Base-by-base conservation (phyloP, 78 protist genomes). In the Creolimax fragrantissima region DNA sequence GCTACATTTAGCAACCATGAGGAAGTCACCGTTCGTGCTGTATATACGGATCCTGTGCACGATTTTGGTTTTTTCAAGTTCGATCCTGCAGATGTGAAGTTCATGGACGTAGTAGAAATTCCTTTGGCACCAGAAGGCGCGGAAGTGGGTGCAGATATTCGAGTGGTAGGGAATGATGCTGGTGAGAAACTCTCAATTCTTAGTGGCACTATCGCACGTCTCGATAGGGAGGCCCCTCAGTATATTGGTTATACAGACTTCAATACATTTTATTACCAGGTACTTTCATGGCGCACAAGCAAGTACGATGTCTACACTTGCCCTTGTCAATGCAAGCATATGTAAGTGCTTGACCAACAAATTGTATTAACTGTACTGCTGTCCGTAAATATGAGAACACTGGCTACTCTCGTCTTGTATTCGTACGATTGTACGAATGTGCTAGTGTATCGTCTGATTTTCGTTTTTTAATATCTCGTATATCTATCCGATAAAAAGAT, bases 161-260 rank as follows among this genome's bases (percentile, higher is more conserved):
- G 93, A 3, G 95, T 94, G 36, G 92, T 94, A 11, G 95, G 95
- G 32, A 94, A 94, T 32, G 95, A 94, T 44, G 93, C 94, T 6
- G 95, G 92, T 17, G 95, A 94, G 42, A 94, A 94, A 36, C 89
- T 94, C 41, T 91, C 93, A 42, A 94, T 94, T 4, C 90, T 94
- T 5, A 45, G 89, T 32, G 93, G 94, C 32, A 94, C 95, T 3
- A 5, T 94, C 41, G 95, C 95, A 3, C 89, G 95, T 5, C 44
- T 94, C 45, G 95, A 94, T 45, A 85, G 95, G 41, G 47, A 85
- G 5, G 92, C 94, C 5, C 95, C 95, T 7, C 2, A 3, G 81
- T 94, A 94, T 45, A 85, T 45, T 45, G 32, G n/a, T 41, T 94
- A 92, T 89, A 94, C 89, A 42, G 95, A 94, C 89, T 92, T 94